phyloP scores from a whole-genome alignment of 2,329 filamentous ascomycete species.

The Byssothecium circinans region DNA sequence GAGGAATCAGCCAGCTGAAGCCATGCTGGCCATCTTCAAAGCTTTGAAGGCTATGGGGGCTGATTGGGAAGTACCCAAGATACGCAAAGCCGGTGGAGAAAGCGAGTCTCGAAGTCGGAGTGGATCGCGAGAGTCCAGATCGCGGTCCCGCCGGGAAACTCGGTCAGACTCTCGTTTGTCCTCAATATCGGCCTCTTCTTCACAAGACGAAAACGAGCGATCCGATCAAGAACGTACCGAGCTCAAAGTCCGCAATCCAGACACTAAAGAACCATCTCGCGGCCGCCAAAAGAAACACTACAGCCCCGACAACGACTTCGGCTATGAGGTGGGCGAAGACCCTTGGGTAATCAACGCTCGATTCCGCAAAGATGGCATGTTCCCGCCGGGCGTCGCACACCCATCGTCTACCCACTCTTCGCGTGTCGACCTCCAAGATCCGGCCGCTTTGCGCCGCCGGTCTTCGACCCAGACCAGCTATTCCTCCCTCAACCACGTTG shows the following conservation, averaged over 20 bases:
- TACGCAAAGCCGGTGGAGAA: slow-evolving; percentile 45
- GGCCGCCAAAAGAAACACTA: slow-evolving; percentile 46
- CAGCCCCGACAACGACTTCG: slow-evolving; percentile 54
- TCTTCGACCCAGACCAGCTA: slow-evolving; percentile 38
- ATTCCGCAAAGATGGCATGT: slow-evolving; percentile 80
- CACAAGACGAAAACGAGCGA: slow-evolving; percentile 20
- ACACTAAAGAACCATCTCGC: slow-evolving; percentile 22
- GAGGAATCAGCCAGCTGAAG: slow-evolving; percentile 90
- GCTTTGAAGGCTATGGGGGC: slow-evolving; percentile 85
- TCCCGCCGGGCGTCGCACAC: slow-evolving; percentile 53
- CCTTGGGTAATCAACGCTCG: slow-evolving; percentile 93
- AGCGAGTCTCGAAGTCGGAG: slow-evolving; percentile 40
- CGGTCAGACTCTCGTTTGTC: slow-evolving; percentile 34
- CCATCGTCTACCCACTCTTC: slow-evolving; percentile 54
- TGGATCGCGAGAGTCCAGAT: slow-evolving; percentile 28
- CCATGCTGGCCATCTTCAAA: slow-evolving; percentile 92
- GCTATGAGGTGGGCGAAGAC: slow-evolving; percentile 87
- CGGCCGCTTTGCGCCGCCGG: slow-evolving; percentile 26
- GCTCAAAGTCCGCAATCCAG: slow-evolving; percentile 33
- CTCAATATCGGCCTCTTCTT: slow-evolving; percentile 37
- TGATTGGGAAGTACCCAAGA: slow-evolving; percentile 70
- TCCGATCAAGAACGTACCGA: slow-evolving; percentile 20
- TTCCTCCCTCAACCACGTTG: slow-evolving; percentile 31
- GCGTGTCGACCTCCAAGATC: slow-evolving; percentile 49
- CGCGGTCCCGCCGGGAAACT: slow-evolving; percentile 38